Base-by-base conservation (phyloP, 75 land plant species). In the Sequoia sempervirens region DNA sequence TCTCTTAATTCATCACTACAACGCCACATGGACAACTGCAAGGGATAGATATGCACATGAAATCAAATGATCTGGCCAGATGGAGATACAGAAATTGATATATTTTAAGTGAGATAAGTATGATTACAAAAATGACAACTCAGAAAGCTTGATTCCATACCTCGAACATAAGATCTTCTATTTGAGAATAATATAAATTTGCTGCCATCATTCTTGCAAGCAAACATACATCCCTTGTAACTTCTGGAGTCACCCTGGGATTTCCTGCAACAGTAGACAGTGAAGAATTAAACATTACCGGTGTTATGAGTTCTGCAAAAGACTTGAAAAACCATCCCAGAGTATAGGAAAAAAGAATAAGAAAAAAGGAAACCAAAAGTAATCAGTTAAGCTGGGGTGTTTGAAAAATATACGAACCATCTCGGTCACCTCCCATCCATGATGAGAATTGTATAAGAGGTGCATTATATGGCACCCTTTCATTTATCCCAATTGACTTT, bases 391-490 rank as follows among this genome's bases (percentile, higher is more conserved):
- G 50, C 23, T 15, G 28, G 14, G 36, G 69, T 34, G 15, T 54
- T 81, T 17, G 34, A 17, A 53, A 32, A 68, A 76, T 70, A 84
- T 37, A 82, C 84, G n/a, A 90, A 96, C 99, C 99, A 90, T 97
- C 99, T 84, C 99, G 96, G 87, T 97, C 99, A 45, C 99, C 99
- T 84, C 99, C 99, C 99, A 97, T 97, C 99, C 99, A 97, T 20
- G 99, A 97, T 74, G 99, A 97, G 80, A 97, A 97, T 75, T 95
- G 98, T 75, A 97, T 96, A 18, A 97, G 96, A 50, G 99, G 98
- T 41, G 97, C 98, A 94, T 93, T 97, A 85, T 97, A 93, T 30
- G 99, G 99, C 75, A 97, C 87, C 34, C 98, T 92, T 83, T 97
- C 98, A 79, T 94, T 86, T 14, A 97, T 93, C 50, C 99, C 99